Evolutionary conservation across 2,329 filamentous ascomycete genomes (phyloP), one percentile per base, ranked within the genome.

Genomic region (Leptographium galeiforme): DNA sequence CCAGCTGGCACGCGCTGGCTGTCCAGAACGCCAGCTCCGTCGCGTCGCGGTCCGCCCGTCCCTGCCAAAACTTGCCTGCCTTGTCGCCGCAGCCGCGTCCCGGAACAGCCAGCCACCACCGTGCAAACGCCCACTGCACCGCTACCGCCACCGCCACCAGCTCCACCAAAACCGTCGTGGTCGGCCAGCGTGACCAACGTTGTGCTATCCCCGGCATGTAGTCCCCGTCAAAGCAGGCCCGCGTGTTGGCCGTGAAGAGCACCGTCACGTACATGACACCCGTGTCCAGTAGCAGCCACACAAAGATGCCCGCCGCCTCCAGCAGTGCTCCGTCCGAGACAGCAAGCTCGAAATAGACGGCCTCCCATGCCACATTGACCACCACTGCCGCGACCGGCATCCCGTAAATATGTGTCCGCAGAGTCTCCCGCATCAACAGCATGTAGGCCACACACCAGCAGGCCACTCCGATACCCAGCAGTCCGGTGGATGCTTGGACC

Each of bases 301-400:
- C 56, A 0, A 57, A 58, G 60, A 77, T 76, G 33, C 72, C 71
- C 16, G 64, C 57, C 13, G 64, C 63, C 59, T 78, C 75, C 2
- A 48, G 11, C 11, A 74, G 59, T 1, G 62, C 59, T 6, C 64
- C 62, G 55, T 76, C 73, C 54, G 69, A 66, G 16, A 77, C 71
- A 57, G 67, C 72, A 30, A 75, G 62, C 2, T 68, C 68, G 62
- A 73, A 75, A 16, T 39, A 48, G 52, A 78, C 64, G 3, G 74
- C 61, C 59, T 78, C 75, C 74, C 75, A 78, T 1, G 69, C 70
- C 38, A 77, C 67, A 55, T 79, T 78, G 60, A 72, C 59, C 14
- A 69, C 68, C 11, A 78, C 69, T 0, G 72, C 68, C 49, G 75
- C 60, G 12, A 77, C 60, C 0, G 75, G 74, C 63, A 77, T 73